Percentiles rank a stretch among this genome's conserved stretches.
Conservation (phyloP, 192 early-diverging fungal species). For the Bifiguratus adelaidae region DNA sequence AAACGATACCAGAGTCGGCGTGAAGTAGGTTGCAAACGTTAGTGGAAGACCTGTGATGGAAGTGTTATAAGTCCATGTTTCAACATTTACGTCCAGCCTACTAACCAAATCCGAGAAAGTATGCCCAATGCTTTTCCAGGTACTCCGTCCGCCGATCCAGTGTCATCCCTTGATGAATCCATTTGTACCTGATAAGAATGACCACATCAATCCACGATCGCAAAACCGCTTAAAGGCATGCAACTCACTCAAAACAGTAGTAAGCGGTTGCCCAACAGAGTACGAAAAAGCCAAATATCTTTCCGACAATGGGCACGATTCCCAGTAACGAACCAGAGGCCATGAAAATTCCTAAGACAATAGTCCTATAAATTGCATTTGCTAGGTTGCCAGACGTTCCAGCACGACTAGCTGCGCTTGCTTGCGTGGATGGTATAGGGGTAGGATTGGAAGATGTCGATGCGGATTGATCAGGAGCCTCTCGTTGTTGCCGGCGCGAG, state of each 20-base stretch:
- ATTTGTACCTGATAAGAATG: conserved; percentile 10
- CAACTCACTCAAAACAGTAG: conserved; percentile 26
- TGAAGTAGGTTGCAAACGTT: conserved; percentile 15
- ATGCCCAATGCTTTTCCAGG: conserved; percentile 19
- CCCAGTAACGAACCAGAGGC: conserved; percentile 4
- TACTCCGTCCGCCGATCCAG: conserved; percentile 14
- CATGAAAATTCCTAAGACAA: too few species aligned
- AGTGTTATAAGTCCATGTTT: too few species aligned
- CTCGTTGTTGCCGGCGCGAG: too few species aligned
- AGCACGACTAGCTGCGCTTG: too few species aligned
- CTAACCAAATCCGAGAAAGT: conserved; percentile 21
- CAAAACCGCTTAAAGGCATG: not conserved
- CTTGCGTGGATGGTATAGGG: too few species aligned
- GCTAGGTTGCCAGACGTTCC: too few species aligned
- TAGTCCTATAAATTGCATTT: too few species aligned
- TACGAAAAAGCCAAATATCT: conserved; percentile 3
- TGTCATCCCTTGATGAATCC: conserved; percentile 11
- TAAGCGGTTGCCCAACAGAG: conserved; percentile 15
- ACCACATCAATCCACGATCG: not conserved
- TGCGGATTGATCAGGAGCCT: too few species aligned
- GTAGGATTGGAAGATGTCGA: too few species aligned
- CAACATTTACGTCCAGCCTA: too few species aligned
- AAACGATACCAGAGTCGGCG: conserved; percentile 9
- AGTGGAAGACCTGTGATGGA: too few species aligned
- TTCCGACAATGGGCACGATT: conserved; percentile 12